Evolutionary conservation across 768 basidiomycete species (phyloP).

Genomic region (Lactifluus hygrophoroides): DNA sequence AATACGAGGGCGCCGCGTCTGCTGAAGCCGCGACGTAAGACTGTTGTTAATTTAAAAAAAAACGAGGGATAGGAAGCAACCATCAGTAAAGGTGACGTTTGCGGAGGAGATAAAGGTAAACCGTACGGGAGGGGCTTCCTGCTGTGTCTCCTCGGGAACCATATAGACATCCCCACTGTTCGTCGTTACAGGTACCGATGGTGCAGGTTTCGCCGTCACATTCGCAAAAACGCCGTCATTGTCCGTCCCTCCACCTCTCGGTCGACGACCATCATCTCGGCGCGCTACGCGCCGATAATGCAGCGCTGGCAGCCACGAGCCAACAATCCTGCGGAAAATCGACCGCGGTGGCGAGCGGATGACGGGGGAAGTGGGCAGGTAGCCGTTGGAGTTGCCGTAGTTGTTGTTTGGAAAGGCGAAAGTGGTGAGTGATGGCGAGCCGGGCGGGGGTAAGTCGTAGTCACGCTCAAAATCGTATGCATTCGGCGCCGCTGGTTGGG

Average conservation of each 20-base stretch:
- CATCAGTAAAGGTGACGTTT: background rate
- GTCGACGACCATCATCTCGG: conserved; percentile 36
- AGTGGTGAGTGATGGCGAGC: conserved; percentile 54
- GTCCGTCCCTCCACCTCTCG: conserved; percentile 57
- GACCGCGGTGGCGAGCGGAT: conserved; percentile 33
- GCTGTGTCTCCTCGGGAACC: conserved; percentile 75
- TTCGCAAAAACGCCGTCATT: conserved; percentile 97
- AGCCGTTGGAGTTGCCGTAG: conserved; percentile 65
- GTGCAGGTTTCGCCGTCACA: conserved; percentile 77
- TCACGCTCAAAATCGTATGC: conserved; percentile 76
- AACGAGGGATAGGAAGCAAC: background rate
- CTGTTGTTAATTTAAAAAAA: conserved; percentile 30
- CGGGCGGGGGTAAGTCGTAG: conserved; percentile 67
- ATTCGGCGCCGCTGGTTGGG: conserved; percentile 28
- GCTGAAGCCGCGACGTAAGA: conserved; percentile 82
- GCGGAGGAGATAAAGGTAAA: conserved; percentile 10
- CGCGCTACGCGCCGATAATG: conserved; percentile 46
- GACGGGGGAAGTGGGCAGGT: conserved; percentile 44
- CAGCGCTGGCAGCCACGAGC: conserved; percentile 49
- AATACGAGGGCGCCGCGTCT: conserved; percentile 90
- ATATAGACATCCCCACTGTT: conserved; percentile 51
- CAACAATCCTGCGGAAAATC: conserved; percentile 50
- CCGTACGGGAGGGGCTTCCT: conserved; percentile 78
- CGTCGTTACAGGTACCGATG: conserved; percentile 35
- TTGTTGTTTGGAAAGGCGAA: conserved; percentile 51